Evolutionary conservation across 148 eudicot genomes (phyloP).

Genomic region (Drosera capensis): DNA sequence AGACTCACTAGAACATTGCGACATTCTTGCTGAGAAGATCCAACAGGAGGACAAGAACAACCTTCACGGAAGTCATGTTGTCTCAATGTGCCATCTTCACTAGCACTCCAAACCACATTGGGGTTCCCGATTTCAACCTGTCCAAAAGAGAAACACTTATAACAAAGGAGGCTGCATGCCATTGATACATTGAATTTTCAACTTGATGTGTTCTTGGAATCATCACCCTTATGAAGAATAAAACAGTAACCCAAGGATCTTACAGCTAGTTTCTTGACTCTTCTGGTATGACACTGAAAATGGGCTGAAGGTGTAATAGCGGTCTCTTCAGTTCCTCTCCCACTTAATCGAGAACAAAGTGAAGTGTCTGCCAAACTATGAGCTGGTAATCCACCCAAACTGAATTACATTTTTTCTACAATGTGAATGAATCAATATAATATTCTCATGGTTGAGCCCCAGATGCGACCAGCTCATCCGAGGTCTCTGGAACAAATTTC

Average conservation of each 20-base stretch:
- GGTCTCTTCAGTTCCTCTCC: conserved; percentile 41
- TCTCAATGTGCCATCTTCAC: conserved; percentile 97
- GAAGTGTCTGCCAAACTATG: too few species aligned
- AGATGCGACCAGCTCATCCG: conserved; percentile 78
- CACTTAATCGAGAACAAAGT: conserved; percentile 39
- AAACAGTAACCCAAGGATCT: conserved; percentile 8
- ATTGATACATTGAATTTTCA: not conserved
- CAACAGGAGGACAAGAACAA: conserved; percentile 79
- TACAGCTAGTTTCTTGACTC: conserved; percentile 95
- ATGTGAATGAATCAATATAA: too few species aligned
- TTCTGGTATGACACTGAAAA: conserved; percentile 82
- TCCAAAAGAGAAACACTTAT: conserved; percentile 1
- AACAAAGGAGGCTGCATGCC: not conserved
- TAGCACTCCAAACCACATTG: conserved; percentile 96
- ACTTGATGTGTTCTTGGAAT: not conserved
- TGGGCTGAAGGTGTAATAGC: conserved; percentile 46
- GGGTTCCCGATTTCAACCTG: conserved; percentile 97
- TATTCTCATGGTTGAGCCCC: too few species aligned
- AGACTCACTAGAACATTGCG: conserved; percentile 81
- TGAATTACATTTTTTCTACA: too few species aligned
- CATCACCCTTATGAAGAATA: not conserved
- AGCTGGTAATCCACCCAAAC: too few species aligned
- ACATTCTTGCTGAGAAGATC: conserved; percentile 80
- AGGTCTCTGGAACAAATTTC: conserved; percentile 89
- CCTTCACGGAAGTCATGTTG: conserved; percentile 95